Evolutionary conservation across 164 flowering plant species (phyloP).

Genomic region (Umbellularia californica): DNA sequence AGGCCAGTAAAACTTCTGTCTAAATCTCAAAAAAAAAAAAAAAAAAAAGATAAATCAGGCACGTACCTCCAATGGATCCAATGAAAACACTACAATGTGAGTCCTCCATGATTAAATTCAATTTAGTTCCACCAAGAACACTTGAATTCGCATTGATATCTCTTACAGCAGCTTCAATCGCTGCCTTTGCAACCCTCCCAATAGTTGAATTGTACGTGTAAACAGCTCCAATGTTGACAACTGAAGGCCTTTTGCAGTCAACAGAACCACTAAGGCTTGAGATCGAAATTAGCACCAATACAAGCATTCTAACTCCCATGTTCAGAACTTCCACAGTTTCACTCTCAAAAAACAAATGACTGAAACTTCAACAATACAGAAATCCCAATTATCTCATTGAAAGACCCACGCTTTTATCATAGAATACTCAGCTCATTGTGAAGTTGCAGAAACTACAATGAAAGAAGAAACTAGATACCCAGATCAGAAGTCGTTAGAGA

Average conservation of each 20-base stretch:
- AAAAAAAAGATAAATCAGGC: background rate
- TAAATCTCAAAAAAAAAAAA: background rate
- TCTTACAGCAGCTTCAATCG: slow-evolving; percentile 51
- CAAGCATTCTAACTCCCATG: slow-evolving; percentile 17
- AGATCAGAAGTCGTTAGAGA: no score
- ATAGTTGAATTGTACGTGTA: slow-evolving; percentile 66
- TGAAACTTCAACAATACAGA: background rate
- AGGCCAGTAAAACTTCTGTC: background rate
- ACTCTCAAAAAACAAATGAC: background rate
- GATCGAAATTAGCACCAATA: slow-evolving; percentile 15
- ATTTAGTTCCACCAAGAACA: slow-evolving; percentile 51
- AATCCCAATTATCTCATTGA: background rate
- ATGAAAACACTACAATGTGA: slow-evolving; percentile 59
- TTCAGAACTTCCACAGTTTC: background rate
- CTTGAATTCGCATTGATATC: slow-evolving; percentile 56
- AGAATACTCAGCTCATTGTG: background rate
- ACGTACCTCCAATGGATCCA: slow-evolving; percentile 59
- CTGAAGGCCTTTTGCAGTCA: slow-evolving; percentile 30
- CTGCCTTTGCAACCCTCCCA: slow-evolving; percentile 66
- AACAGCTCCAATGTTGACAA: slow-evolving; percentile 71
- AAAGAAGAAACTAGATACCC: no score
- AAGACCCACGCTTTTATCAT: background rate
- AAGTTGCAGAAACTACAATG: background rate
- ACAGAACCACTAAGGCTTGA: slow-evolving; percentile 28
- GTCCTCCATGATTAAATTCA: slow-evolving; percentile 41